Evolutionary conservation across 495 filamentous ascomycete species (phyloP).

Genomic region (Lindgomyces ingoldianus): DNA sequence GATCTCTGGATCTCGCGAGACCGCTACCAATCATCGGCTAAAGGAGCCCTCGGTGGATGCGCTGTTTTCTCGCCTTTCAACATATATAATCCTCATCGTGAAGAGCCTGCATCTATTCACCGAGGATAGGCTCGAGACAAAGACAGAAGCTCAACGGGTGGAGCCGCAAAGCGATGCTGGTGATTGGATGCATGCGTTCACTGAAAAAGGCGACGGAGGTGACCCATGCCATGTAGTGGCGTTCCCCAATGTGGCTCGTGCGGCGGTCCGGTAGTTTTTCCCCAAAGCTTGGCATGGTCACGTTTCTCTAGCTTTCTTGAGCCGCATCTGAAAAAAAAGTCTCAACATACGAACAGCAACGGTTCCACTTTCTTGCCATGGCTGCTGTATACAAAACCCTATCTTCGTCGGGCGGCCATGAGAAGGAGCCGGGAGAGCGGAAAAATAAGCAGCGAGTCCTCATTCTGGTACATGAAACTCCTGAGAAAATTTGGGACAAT

Average conservation of each 20-base stretch:
- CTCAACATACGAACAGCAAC: not conserved
- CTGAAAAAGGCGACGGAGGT: not conserved
- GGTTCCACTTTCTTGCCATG: constrained; percentile 57
- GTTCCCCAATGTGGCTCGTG: not conserved
- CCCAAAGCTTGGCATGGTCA: not conserved
- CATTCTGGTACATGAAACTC: constrained; percentile 56
- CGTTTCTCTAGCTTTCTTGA: constrained; percentile 13
- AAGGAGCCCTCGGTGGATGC: not conserved
- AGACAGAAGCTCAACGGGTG: not conserved
- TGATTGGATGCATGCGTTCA: not conserved
- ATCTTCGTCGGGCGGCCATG: constrained; percentile 56
- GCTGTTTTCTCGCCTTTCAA: not conserved
- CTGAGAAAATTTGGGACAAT: not conserved
- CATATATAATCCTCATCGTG: no score
- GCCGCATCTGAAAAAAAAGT: not conserved
- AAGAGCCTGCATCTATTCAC: no score
- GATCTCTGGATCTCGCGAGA: not conserved
- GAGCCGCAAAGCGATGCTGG: not conserved
- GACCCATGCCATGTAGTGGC: not conserved
- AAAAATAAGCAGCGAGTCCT: constrained; percentile 76
- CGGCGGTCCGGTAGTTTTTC: not conserved
- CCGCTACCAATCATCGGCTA: not conserved
- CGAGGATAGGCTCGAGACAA: not conserved
- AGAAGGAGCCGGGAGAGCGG: constrained; percentile 49
- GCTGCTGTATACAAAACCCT: constrained; percentile 92